These are phyloP conservation scores for Isabelozyma rhagii DNA, from an alignment of 805 yeast genomes.

Conservation along the genomic window DNA sequence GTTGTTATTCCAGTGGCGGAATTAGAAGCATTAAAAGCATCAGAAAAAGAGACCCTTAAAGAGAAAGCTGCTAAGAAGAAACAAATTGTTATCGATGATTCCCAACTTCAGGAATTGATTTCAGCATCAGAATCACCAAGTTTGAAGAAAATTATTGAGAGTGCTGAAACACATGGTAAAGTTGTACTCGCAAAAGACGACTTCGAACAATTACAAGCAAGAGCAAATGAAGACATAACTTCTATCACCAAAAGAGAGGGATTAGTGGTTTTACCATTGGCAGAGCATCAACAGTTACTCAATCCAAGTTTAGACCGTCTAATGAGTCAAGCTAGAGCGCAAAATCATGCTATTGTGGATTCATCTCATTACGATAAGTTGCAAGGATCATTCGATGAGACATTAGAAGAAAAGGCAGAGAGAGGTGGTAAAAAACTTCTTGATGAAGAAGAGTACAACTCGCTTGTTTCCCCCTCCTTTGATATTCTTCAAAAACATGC, in stretches of 20 bases:
- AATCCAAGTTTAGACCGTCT: slow-evolving; percentile 19
- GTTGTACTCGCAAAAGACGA: background rate
- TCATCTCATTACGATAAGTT: background rate
- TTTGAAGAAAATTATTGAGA: slow-evolving; percentile 4
- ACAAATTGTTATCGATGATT: slow-evolving; percentile 6
- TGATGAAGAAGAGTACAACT: background rate
- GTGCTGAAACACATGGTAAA: background rate
- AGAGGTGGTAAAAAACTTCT: background rate
- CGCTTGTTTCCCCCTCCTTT: slow-evolving; percentile 3
- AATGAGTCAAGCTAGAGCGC: slow-evolving; percentile 16
- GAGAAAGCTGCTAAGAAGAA: slow-evolving; percentile 1
- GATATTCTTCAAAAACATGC: slow-evolving; percentile 6
- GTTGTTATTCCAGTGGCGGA: slow-evolving; percentile 7
- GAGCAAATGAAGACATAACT: slow-evolving; percentile 4
- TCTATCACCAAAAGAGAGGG: background rate
- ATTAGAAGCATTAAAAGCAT: slow-evolving; percentile 5
- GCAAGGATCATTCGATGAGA: slow-evolving; percentile 1
- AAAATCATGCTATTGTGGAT: slow-evolving; percentile 7
- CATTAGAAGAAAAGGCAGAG: slow-evolving; percentile 1
- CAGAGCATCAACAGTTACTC: slow-evolving; percentile 4
- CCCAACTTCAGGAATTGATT: slow-evolving; percentile 2
- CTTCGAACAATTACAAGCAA: background rate
- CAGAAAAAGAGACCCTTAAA: slow-evolving; percentile 9
- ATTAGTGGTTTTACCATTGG: slow-evolving; percentile 9
- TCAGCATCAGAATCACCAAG: background rate